Base-by-base conservation (phyloP, 257 asterid genomes). In the Perilla frutescens region DNA sequence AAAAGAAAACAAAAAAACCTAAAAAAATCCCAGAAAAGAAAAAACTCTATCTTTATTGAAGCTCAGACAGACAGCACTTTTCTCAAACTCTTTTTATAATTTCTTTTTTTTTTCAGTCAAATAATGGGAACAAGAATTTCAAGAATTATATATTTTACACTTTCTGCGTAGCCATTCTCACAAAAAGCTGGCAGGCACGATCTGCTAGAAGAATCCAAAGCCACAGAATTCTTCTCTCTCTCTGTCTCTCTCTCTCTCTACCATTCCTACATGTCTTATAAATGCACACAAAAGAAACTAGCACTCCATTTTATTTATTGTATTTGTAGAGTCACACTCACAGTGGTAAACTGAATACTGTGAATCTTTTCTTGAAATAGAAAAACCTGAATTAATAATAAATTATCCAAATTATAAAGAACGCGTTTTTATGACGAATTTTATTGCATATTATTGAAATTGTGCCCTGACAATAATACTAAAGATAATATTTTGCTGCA, bases 101-200 rank as follows among this genome's bases (percentile, higher is more conserved):
- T 41, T 31, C 5, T 49, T 31, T 37, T 47, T 2, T 65, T 10
- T 31, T 39, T 4, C 76, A 66, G 63, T 62, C 67, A 69, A 76
- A 70, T 62, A 58, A 74, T 37, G 56, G 5, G 7, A 71, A 70
- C 31, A 70, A 71, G 78, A 75, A 66, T 75, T 74, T 78, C 66
- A 74, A 71, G 60, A 62, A 73, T 62, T 68, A 50, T 71, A 76
- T 75, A 71, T 73, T 73, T 73, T 77, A 73, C 70, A 47, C 77
- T 82, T 77, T 76, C 62, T 83, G 75, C 51, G 45, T 76, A 74
- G 85, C 84, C 83, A 84, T 80, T 84, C 85, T 69, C 78, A 66
- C 75, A 34, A 75, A 88, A 89, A 92, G 97, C 96, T 91, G 98
- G 97, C 98, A 93, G 91, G 90, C 97, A 93, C 96, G 91, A 88